Base-by-base conservation (phyloP, 1,139 yeast genomes). In the Pneumocystis jirovecii region DNA sequence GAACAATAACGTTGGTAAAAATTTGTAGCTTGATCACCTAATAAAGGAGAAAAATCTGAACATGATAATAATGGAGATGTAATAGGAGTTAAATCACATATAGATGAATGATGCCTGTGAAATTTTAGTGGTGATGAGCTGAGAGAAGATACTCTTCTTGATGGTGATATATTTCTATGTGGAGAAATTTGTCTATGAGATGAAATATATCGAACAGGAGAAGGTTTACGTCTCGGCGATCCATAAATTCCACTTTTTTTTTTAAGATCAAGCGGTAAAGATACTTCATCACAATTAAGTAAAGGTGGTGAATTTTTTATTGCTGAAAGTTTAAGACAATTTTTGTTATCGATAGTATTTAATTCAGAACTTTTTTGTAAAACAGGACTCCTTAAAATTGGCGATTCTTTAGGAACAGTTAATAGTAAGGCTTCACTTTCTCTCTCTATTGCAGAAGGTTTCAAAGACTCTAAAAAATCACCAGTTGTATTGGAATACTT, bases 41-140 rank as follows among this genome's bases (percentile, higher is more conserved):
- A 67, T 64, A n/a, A 65, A 59, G 42, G 40, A 35, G 61, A 50
- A 64, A 64, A 64, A 59, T 66, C 68, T 7, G 66, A 60, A 25
- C 71, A 70, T 60, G 68, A 69, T 15, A 70, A 62, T n/a, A 70
- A 62, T 5, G 71, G 71, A 4, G 71, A 70, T 19, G 65, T 64
- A 37, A 64, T 39, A 39, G 65, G 65, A 35, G 65, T 62, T 25
- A 62, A 31, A 31, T 64, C 44, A 29, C 31, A 40, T 19, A 65
- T 34, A 39, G 61, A 60, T 12, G 61, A 25, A 12, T 42, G 44
- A 39, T 42, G 29, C 31, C 45, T 25, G 29, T 60, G 44, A 39
- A 39, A 62, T 10, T 25, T 63, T 39, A 50, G 29, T 31, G 61
- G 61, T 21, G 61, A 60, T 29, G 61, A 40, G 25, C 34, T 50